Evolutionary conservation across 805 yeast genomes (phyloP).

Genomic region (Wickerhamiella musiphila): DNA sequence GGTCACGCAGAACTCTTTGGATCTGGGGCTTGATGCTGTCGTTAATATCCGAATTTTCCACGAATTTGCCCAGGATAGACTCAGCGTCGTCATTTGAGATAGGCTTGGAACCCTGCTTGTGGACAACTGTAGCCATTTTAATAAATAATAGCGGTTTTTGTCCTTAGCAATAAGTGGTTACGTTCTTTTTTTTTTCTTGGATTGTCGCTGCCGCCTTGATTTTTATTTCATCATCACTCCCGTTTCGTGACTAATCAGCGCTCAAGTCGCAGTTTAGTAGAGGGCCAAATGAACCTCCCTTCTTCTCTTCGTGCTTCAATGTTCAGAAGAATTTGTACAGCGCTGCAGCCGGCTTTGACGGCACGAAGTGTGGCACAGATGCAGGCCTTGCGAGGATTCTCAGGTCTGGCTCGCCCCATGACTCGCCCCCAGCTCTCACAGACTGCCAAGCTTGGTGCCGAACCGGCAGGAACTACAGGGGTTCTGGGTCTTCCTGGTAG

Average conservation of each 20-base stretch:
- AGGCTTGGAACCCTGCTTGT: constrained; percentile 9
- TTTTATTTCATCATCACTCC: too few species aligned
- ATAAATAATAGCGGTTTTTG: too few species aligned
- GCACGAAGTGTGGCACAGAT: neutral
- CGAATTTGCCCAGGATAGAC: constrained; percentile 11
- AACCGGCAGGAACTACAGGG: neutral
- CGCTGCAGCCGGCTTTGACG: neutral
- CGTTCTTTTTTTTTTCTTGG: too few species aligned
- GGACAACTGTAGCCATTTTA: constrained; percentile 12
- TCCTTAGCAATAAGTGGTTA: too few species aligned
- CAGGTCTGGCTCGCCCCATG: constrained; percentile 1
- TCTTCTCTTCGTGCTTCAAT: too few species aligned
- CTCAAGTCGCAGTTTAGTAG: too few species aligned
- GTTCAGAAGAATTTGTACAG: too few species aligned
- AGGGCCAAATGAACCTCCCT: too few species aligned
- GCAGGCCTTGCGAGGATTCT: neutral
- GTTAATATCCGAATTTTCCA: constrained; percentile 23
- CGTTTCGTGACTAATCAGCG: too few species aligned
- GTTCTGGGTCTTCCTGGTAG: neutral
- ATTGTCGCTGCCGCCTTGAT: too few species aligned
- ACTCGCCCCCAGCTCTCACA: constrained; percentile 1
- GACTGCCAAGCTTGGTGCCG: neutral
- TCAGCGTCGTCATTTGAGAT: constrained; percentile 15
- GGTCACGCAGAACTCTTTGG: constrained; percentile 56
- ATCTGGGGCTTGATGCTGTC: constrained; percentile 40